Evolutionary conservation across 768 basidiomycete genomes (phyloP), one percentile per base, ranked within the genome.

Genomic region (Russula foetens): DNA sequence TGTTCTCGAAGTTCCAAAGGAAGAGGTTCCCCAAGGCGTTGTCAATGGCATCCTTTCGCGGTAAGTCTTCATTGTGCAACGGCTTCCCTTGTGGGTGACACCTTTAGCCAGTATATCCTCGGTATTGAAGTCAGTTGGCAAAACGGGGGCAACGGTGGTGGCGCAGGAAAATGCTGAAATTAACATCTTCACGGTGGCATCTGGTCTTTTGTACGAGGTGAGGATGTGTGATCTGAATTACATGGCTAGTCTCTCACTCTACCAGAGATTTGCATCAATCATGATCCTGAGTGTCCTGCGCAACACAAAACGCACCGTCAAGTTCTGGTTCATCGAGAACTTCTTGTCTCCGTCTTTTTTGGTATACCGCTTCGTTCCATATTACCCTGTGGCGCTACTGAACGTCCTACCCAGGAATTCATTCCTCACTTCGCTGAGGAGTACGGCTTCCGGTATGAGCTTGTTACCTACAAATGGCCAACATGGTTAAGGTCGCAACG

Each of bases 321-420:
- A 99, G 72, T 99, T 98, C 75, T 98, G 97, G 97, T 98, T 98
- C 74, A 98, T 99, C 64, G 91, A 97, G 71, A 98, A 99, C 75
- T 99, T 99, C 81, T 80, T 98, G 15, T 98, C 96, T 0, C 97
- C 96, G 0, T 90, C 94, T 0, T 99, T 99, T 82, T 74, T 98
- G 60, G 93, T 92, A 66, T 67, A 83, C 8, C 4, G 49, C 35
- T 33, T 62, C 24, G 19, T 35, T 19, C 17, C 7, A n/a, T 4
- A 9, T 15, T 58, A 41, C 11, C 15, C 56, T 2, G 9, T 4
- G 19, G 44, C 48, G 52, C 35, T 63, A 29, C 39, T 46, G 56
- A 61, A 38, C 24, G 49, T 14, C 4, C 23, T 19, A 11, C 33
- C 4, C 69, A 95, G 91, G 92, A 92, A 81, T 95, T 97, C 72